Evolutionary conservation across 2,329 filamentous ascomycete species (phyloP).

Genomic region (Nothophaeocryptopus gaeumannii): DNA sequence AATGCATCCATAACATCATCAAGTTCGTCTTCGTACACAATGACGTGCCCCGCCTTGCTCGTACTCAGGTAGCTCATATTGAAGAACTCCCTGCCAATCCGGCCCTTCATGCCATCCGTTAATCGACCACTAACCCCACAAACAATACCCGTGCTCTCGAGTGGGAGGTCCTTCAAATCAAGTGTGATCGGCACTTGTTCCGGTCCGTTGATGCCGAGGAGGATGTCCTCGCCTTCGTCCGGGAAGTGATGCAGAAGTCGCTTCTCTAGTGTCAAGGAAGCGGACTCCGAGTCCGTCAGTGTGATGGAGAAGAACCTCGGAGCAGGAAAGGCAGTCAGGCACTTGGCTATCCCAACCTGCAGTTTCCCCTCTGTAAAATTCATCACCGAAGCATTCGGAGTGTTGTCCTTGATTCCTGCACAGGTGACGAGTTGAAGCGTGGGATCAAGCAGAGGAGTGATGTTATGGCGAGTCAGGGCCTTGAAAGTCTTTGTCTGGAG

Average conservation of each 20-base stretch:
- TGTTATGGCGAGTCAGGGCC: constrained; percentile 72
- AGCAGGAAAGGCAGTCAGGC: constrained; percentile 46
- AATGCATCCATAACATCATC: constrained; percentile 71
- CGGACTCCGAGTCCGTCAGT: constrained; percentile 69
- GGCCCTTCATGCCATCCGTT: constrained; percentile 62
- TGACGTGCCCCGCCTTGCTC: constrained; percentile 82
- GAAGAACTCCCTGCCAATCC: constrained; percentile 46
- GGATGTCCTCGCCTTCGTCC: constrained; percentile 53
- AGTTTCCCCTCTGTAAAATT: constrained; percentile 43
- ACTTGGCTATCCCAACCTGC: constrained; percentile 48
- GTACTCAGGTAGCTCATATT: constrained; percentile 92
- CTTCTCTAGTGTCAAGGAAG: constrained; percentile 70
- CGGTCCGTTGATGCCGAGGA: constrained; percentile 73
- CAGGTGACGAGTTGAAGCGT: constrained; percentile 75
- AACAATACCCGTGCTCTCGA: constrained; percentile 90
- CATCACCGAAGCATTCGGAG: constrained; percentile 26
- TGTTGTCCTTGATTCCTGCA: constrained; percentile 59
- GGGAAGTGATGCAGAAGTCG: constrained; percentile 57
- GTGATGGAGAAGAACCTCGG: constrained; percentile 73
- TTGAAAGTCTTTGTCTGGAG: constrained; percentile 80
- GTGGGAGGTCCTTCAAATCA: constrained; percentile 73
- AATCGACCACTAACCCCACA: constrained; percentile 86
- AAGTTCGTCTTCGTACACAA: constrained; percentile 73
- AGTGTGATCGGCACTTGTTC: constrained; percentile 79
- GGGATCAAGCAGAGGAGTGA: constrained; percentile 68